Conservation (phyloP, 2,329 filamentous ascomycete genomes). For the Colletotrichum sp. region DNA sequence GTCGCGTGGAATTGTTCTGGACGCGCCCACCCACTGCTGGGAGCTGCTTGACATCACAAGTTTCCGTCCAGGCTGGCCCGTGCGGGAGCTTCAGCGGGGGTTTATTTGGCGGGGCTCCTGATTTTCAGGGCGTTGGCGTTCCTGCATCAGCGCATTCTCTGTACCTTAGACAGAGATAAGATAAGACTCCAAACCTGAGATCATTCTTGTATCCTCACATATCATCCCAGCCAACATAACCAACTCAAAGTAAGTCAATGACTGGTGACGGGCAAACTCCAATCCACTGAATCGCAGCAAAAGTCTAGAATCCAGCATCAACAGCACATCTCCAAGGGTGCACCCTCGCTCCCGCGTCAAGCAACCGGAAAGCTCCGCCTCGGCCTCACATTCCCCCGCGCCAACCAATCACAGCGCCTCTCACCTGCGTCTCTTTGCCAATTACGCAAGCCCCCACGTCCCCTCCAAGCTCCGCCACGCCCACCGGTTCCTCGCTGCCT, state of each 20-base stretch:
- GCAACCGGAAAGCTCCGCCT: neutral
- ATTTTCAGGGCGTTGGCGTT: neutral
- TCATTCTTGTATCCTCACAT: neutral
- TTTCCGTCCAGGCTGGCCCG: neutral
- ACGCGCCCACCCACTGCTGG: neutral
- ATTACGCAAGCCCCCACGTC: conserved; percentile 17
- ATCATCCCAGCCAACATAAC: neutral
- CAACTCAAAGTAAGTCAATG: neutral
- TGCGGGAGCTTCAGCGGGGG: conserved; percentile 9
- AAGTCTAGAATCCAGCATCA: neutral
- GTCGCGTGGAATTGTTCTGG: neutral
- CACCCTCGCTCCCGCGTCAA: neutral
- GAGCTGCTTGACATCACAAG: conserved; percentile 14
- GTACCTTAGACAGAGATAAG: neutral
- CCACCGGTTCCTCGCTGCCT: conserved; percentile 11
- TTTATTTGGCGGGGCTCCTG: conserved; percentile 8
- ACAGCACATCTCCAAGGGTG: neutral
- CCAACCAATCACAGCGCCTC: neutral
- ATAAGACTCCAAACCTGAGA: neutral
- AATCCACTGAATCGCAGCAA: neutral
- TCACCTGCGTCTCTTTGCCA: neutral
- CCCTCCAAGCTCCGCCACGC: conserved; percentile 3
- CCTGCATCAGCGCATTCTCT: neutral
- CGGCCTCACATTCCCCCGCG: neutral
- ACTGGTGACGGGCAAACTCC: neutral